Conservation (phyloP, 306 rosid genomes). For the Hippophae tibetana region DNA sequence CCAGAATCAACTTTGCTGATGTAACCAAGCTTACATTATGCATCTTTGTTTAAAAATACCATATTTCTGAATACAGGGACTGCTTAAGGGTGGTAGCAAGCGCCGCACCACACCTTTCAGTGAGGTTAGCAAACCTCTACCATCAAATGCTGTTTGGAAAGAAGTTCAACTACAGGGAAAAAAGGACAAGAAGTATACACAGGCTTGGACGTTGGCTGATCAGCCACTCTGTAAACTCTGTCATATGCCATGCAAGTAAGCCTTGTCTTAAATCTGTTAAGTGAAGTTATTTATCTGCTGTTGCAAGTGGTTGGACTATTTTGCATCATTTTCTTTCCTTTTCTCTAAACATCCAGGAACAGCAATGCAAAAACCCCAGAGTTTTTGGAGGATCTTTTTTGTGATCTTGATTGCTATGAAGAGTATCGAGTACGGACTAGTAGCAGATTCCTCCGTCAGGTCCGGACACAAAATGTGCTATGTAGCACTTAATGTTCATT, state of each 20-base stretch:
- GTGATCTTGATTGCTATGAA: constrained; percentile 76
- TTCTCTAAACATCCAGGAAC: constrained; percentile 50
- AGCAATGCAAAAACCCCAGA: constrained; percentile 67
- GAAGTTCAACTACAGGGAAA: constrained; percentile 53
- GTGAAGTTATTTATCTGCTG: constrained; percentile 1
- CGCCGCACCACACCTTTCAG: constrained; percentile 67
- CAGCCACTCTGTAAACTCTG: constrained; percentile 94
- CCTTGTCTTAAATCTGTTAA: constrained; percentile 6
- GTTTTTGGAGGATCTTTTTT: constrained; percentile 87
- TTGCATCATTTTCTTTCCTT: constrained; percentile 14
- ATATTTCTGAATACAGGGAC: constrained; percentile 41
- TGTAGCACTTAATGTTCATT: constrained; percentile 3
- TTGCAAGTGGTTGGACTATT: constrained; percentile 9
- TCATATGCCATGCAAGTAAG: constrained; percentile 77
- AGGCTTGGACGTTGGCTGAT: constrained; percentile 65
- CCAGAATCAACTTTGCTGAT: constrained; percentile 7
- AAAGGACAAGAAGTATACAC: constrained; percentile 80
- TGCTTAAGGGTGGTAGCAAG: constrained; percentile 74
- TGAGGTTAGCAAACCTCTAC: constrained; percentile 77
- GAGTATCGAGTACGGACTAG: constrained; percentile 87
- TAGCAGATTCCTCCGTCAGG: constrained; percentile 72
- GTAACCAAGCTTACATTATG: neutral
- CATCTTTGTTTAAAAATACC: neutral
- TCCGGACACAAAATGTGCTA: constrained; percentile 25
- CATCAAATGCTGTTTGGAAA: constrained; percentile 75